phyloP scores from a whole-genome alignment of 2,329 filamentous ascomycete species.

The Xylariales sp. region DNA sequence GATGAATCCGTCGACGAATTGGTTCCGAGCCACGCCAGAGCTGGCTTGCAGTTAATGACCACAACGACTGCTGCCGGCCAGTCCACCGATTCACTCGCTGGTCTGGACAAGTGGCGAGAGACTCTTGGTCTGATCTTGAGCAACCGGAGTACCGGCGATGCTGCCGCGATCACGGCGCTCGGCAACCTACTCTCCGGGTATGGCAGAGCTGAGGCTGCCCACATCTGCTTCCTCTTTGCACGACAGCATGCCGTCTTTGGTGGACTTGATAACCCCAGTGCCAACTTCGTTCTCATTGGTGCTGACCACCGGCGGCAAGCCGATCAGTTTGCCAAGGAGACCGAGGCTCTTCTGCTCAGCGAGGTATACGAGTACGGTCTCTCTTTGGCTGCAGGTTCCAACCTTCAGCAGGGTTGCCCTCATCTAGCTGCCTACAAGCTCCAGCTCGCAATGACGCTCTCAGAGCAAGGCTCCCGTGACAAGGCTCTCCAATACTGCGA shows the following conservation, averaged over 20 bases:
- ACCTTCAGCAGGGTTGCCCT: slow-evolving; percentile 57
- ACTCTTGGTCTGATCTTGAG: slow-evolving; percentile 81
- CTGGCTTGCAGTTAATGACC: slow-evolving; percentile 86
- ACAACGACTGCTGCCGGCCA: slow-evolving; percentile 59
- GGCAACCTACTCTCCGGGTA: slow-evolving; percentile 82
- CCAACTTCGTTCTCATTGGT: slow-evolving; percentile 79
- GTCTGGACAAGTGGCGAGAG: slow-evolving; percentile 91
- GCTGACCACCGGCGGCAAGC: slow-evolving; percentile 72
- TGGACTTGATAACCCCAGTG: slow-evolving; percentile 75
- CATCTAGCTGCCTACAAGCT: slow-evolving; percentile 91
- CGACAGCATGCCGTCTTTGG: slow-evolving; percentile 67
- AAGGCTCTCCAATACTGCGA: slow-evolving; percentile 94
- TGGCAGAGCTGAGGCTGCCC: slow-evolving; percentile 83
- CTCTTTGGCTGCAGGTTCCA: slow-evolving; percentile 60
- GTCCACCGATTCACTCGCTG: slow-evolving; percentile 71
- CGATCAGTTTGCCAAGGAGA: slow-evolving; percentile 71
- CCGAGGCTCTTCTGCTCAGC: slow-evolving; percentile 86
- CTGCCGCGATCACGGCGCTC: slow-evolving; percentile 71
- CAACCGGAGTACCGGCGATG: slow-evolving; percentile 80
- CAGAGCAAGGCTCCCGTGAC: slow-evolving; percentile 75
- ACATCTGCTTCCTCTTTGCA: slow-evolving; percentile 90
- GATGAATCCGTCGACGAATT: slow-evolving; percentile 96
- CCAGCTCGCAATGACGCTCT: slow-evolving; percentile 77
- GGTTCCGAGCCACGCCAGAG: slow-evolving; percentile 86
- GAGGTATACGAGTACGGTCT: slow-evolving; percentile 92